These are phyloP conservation scores for Juglanconis sp. DNA, from an alignment of 2,329 filamentous ascomycete species.

Conservation along the genomic window DNA sequence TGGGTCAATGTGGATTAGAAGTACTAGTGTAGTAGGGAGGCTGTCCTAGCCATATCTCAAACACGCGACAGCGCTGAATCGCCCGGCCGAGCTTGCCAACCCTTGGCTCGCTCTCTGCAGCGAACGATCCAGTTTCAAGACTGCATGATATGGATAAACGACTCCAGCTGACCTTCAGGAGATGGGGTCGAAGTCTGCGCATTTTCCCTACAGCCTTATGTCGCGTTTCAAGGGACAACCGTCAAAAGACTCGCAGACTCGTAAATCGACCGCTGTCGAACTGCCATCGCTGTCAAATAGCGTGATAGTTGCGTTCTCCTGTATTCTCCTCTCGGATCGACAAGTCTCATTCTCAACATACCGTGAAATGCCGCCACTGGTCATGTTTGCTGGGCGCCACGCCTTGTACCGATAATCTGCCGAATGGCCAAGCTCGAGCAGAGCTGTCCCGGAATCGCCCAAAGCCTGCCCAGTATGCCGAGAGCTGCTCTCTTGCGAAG, in stretches of 20 bases:
- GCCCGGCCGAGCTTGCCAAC: background rate
- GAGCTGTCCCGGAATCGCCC: background rate
- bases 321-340: too few species aligned
- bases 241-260: background rate
- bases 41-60: too few species aligned
- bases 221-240: background rate
- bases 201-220: background rate
- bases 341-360: background rate
- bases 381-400: background rate
- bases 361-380: background rate
- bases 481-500: background rate
- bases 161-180: background rate
- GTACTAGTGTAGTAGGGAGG: too few species aligned
- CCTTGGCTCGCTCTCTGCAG: background rate
- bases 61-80: too few species aligned
- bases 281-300: background rate
- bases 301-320: background rate
- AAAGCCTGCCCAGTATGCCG: background rate
- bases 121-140: background rate
- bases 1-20: background rate
- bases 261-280: background rate
- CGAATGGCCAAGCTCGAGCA: background rate
- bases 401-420: background rate
- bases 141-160: slow-evolving; percentile 2
- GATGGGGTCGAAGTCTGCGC: background rate